These are phyloP conservation scores for Antonospora locustae DNA, from an alignment of 371 early-diverging fungal genomes.

Conservation along the genomic window DNA sequence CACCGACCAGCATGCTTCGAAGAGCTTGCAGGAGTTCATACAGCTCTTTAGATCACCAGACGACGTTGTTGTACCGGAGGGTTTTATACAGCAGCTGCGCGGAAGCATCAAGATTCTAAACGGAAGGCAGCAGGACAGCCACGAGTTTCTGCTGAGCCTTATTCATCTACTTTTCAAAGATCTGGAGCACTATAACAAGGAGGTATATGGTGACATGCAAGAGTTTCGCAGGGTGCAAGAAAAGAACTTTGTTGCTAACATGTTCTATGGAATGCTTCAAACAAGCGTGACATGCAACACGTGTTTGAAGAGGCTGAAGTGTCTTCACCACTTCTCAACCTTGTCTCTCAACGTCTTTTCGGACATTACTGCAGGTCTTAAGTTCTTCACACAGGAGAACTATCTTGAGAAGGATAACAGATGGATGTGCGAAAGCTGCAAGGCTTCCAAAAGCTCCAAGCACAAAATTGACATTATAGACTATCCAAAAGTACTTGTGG, in stretches of 20 bases:
- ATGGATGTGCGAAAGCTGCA: slow-evolving; percentile 36
- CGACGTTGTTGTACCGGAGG: slow-evolving; percentile 21
- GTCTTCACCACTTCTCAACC: too few relatives aligned
- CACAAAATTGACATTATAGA: slow-evolving; percentile 17
- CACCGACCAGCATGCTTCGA: slow-evolving; percentile 14
- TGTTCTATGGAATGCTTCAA: slow-evolving; percentile 19
- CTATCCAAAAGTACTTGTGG: slow-evolving; percentile 32
- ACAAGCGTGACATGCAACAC: slow-evolving; percentile 17
- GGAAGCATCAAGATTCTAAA: slow-evolving; percentile 39
- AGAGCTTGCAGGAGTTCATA: slow-evolving; percentile 41
- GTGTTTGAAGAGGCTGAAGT: too few relatives aligned
- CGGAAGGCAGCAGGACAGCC: slow-evolving; percentile 47
- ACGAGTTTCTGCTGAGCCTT: slow-evolving; percentile 38
- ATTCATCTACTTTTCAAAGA: slow-evolving; percentile 28
- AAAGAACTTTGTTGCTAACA: slow-evolving; percentile 20
- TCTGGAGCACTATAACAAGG: slow-evolving; percentile 6
- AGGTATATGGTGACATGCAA: neutral
- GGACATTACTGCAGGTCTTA: too few relatives aligned
- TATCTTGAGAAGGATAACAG: neutral
- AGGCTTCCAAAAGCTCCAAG: slow-evolving; percentile 1
- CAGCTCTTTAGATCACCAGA: slow-evolving; percentile 14
- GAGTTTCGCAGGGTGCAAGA: slow-evolving; percentile 8
- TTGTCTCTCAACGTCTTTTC: too few relatives aligned
- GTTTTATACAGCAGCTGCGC: slow-evolving; percentile 21
- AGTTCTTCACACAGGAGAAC: slow-evolving; percentile 17